phyloP scores from a whole-genome alignment of 345 rosid species.

The Brassica cretica region DNA sequence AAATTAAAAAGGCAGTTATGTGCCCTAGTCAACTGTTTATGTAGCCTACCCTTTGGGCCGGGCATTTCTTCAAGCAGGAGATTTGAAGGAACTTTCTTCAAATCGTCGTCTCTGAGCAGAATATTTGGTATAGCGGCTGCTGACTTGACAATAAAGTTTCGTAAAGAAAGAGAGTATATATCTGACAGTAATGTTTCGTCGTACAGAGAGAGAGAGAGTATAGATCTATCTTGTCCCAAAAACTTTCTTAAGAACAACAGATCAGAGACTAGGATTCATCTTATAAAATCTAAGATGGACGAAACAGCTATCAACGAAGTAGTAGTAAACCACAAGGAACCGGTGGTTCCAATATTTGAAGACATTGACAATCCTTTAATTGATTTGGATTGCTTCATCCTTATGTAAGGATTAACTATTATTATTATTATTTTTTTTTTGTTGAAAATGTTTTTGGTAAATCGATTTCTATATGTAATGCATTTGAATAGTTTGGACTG shows the following conservation, averaged over 20 bases:
- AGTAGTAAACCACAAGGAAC: conserved; percentile 29
- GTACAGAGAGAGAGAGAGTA: conserved; percentile 16
- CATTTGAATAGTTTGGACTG: conserved; percentile 24
- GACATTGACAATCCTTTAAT: conserved; percentile 71
- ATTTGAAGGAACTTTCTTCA: background rate
- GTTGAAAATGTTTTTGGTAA: too few relatives aligned
- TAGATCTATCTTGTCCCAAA: conserved; percentile 38
- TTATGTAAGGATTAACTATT: too few relatives aligned
- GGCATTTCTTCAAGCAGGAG: background rate
- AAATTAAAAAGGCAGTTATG: too few relatives aligned
- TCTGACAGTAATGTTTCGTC: too few relatives aligned
- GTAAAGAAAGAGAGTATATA: too few relatives aligned
- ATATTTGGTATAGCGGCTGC: conserved; percentile 4
- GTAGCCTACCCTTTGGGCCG: too few relatives aligned
- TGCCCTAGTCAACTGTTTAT: too few relatives aligned
- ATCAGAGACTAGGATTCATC: conserved; percentile 54
- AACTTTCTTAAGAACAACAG: conserved; percentile 36
- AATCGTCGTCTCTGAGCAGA: background rate
- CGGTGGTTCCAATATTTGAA: conserved; percentile 41
- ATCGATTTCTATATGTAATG: conserved; percentile 11
- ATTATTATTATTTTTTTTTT: too few relatives aligned
- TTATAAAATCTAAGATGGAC: conserved; percentile 54
- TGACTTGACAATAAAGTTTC: conserved; percentile 28
- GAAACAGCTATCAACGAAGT: conserved; percentile 51
- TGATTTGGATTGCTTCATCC: conserved; percentile 89